Evolutionary conservation across 2,329 filamentous ascomycete genomes (phyloP), one percentile per base, ranked within the genome.

Genomic region (Aureobasidium lini): DNA sequence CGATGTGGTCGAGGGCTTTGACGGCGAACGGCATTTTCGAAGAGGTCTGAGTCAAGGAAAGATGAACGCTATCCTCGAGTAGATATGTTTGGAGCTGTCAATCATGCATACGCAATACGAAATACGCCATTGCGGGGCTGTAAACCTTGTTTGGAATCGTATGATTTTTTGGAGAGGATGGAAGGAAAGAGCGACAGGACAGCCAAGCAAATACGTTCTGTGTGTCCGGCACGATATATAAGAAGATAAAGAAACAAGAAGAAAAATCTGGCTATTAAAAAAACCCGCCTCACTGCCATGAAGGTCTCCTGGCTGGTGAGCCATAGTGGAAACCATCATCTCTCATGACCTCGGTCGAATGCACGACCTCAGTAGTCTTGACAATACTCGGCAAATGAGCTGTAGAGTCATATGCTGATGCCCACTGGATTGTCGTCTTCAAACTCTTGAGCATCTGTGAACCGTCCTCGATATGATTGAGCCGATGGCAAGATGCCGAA

Each of bases 1-100:
- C 83, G 8, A 86, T 70, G 64, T 86, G 83, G 68, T 86, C 83
- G 13, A 86, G 72, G 8, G 81, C 77, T 59, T 70, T 67, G 47
- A 73, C 68, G 6, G 66, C 60, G 54, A 70, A 66, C 11, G 57
- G 37, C 15, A 67, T 56, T 9, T 36, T 9, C 8, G 13, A 36
- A 36, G 34, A 36, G 34, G 4, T 36, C 2, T 23, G 23, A 23
- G 23, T 36, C 34, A 36, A 36, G 34, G 13, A 5, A 36, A 4
- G 8, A 36, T 9, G 34, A 9, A 13, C 5, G 23, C 23, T 23
- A 23, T 23, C 23, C 23, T 23, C 37, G 37, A n/a, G 15, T 40
- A 40, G 37, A 36, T 36, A 13, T 36, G 13, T 36, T 36, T 36
- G 34, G 8, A 36, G 13, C 37, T 36, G 8, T 13, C 34, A 36